Evolutionary conservation across 2,329 filamentous ascomycete species (phyloP).

Genomic region (Fusarium sp.): DNA sequence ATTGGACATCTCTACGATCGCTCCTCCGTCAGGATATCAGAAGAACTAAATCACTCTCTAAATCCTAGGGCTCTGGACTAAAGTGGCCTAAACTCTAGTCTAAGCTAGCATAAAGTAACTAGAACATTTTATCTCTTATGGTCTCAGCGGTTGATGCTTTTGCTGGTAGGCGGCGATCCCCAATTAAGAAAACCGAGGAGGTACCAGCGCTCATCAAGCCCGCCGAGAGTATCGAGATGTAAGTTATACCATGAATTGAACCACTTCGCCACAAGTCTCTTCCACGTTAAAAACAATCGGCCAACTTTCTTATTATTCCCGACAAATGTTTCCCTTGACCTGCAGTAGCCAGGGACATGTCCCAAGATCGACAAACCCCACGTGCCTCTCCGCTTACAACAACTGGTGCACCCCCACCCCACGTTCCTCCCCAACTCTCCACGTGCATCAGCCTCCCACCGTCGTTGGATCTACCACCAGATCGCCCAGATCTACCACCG

Average conservation of each 20-base stretch:
- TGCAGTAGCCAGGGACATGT: not conserved
- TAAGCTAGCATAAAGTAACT: too few species aligned
- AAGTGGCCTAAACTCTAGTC: too few species aligned
- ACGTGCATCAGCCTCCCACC: constrained; percentile 30
- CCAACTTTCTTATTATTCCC: not conserved
- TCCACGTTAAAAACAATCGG: too few species aligned
- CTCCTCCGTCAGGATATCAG: too few species aligned
- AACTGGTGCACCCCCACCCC: not conserved
- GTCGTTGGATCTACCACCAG: constrained; percentile 34
- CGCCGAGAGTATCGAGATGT: not conserved
- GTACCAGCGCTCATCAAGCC: not conserved
- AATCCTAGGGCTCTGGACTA: accelerated
- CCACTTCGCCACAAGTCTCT: too few species aligned
- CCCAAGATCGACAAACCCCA: constrained; percentile 23
- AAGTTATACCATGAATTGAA: not conserved
- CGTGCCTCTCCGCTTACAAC: constrained; percentile 13
- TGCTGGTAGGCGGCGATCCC: too few species aligned
- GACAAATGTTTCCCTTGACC: not conserved
- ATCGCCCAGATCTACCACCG: constrained; percentile 4
- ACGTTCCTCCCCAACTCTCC: constrained; percentile 19
- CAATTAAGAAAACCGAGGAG: too few species aligned
- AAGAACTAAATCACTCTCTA: too few species aligned
- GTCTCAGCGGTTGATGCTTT: too few species aligned
- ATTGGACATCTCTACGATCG: too few species aligned
- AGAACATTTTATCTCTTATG: too few species aligned